A percentile compares a stretch with the other conserved stretches of the same genome.
phyloP scores from a whole-genome alignment of 192 early-diverging fungal species.

The Mortierella antarctica region DNA sequence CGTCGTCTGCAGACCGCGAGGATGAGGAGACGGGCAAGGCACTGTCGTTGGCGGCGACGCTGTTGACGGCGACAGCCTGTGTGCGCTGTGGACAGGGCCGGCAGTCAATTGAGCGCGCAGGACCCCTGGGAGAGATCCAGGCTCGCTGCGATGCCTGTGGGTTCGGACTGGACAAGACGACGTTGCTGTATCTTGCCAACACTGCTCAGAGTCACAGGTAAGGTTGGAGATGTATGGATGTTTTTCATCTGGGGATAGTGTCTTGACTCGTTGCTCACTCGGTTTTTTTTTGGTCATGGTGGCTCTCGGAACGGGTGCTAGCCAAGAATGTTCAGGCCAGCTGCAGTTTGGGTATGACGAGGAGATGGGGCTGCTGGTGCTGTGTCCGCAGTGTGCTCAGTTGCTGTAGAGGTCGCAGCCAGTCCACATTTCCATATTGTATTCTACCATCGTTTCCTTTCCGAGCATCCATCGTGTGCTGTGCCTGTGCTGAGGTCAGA shows the following conservation, averaged over 20 bases:
- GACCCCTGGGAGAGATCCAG: constrained; percentile 1
- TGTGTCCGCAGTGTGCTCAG: constrained; percentile 32
- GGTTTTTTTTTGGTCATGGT: not conserved
- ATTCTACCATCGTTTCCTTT: not conserved
- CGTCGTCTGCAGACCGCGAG: not conserved
- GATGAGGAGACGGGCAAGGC: constrained; percentile 50
- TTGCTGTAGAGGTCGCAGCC: constrained; percentile 12
- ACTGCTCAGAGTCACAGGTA: constrained; percentile 29
- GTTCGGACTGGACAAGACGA: constrained; percentile 23
- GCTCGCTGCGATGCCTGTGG: constrained; percentile 19
- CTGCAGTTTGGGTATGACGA: constrained; percentile 29
- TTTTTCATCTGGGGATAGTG: not conserved
- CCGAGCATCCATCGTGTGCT: not conserved
- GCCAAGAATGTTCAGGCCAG: constrained; percentile 17
- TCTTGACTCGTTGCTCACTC: not conserved
- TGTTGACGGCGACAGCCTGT: constrained; percentile 20
- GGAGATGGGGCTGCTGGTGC: constrained; percentile 25
- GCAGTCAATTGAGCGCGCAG: not conserved
- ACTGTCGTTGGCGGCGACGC: constrained; percentile 25
- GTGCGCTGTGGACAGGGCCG: constrained; percentile 19
- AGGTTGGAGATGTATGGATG: not conserved
- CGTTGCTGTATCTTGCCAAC: constrained; percentile 24
- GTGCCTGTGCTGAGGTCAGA: not conserved
- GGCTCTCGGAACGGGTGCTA: not conserved
- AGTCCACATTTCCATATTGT: too few species aligned